Evolutionary conservation across 2,329 filamentous ascomycete genomes (phyloP), one percentile per base, ranked within the genome.

Genomic region (Neofusicoccum cordaticola): DNA sequence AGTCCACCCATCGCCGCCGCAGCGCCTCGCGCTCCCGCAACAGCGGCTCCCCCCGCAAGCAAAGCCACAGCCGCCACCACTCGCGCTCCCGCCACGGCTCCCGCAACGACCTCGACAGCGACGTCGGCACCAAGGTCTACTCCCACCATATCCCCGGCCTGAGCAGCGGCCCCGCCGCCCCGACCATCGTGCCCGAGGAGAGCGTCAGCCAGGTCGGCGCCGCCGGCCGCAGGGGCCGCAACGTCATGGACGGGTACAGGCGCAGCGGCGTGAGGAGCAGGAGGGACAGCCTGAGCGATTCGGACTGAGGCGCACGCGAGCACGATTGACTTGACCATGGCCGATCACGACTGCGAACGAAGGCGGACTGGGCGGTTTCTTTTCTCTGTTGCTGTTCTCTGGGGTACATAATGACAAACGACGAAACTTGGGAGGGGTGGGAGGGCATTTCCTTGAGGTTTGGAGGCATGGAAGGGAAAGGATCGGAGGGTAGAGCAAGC

Each of bases 131-230:
- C 12, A 85, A 84, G 73, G 79, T 78, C 53, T 87, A 87, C 69
- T 81, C 83, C 31, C 84, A 85, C 73, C 80, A 84, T 8, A 84
- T 87, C 56, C 84, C 85, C 0, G 84, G 82, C 0, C 68, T 86
- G 69, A 83, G 79, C 35, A 34, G 34, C 35, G 45, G 42, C 13
- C 42, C 51, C 9, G 52, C 41, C 65, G 74, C 74, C 0, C 73
- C 70, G 35, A 78, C 74, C 39, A 74, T 77, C 5, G 71, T 70
- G 19, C 70, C 72, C 1, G 71, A 72, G 48, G 76, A 79, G 66
- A 78, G 76, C 60, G 72, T 78, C 4, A 78, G 77, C 67, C 77
- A 79, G 64, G 75, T 75, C 31, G 77, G 76, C 42, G 75, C 66
- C 2, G 71, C 70, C 3, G 69, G 73, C 67, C 52, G 73, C 68